phyloP scores from a whole-genome alignment of 495 filamentous ascomycete genomes.

The Aspergillus panamensis region DNA sequence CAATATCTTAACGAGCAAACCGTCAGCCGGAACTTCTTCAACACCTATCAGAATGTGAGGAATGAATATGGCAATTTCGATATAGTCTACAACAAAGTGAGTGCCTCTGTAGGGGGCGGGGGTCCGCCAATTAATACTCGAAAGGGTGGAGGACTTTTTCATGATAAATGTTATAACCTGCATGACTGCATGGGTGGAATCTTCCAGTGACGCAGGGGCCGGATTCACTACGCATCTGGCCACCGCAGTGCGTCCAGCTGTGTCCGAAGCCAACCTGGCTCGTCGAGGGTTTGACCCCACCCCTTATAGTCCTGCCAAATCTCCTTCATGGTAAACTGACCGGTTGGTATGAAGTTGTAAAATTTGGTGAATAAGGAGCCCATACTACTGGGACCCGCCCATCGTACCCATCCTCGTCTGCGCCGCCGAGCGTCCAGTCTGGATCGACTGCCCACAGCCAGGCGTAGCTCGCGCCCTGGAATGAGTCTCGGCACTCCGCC shows the following conservation, averaged over 20 bases:
- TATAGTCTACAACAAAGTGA: too few relatives aligned
- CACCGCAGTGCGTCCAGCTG: background rate
- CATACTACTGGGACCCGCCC: background rate
- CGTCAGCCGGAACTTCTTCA: too few relatives aligned
- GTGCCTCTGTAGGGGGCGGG: too few relatives aligned
- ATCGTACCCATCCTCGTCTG: slow-evolving; percentile 5
- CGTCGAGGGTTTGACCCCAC: background rate
- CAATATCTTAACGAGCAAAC: too few relatives aligned
- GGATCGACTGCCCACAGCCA: slow-evolving; percentile 5
- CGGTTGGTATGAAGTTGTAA: slow-evolving; percentile 2
- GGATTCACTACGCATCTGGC: background rate
- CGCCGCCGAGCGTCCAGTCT: background rate
- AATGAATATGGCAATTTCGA: too few relatives aligned
- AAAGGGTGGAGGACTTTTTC: too few relatives aligned
- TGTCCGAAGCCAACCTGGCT: background rate
- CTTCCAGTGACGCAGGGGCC: too few relatives aligned
- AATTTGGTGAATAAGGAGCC: background rate
- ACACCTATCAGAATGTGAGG: too few relatives aligned
- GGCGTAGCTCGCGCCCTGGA: background rate
- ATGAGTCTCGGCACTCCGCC: background rate
- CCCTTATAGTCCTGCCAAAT: slow-evolving; percentile 1
- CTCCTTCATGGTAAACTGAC: background rate
- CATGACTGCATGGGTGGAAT: too few relatives aligned
- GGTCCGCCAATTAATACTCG: too few relatives aligned
- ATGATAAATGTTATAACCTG: too few relatives aligned